Evolutionary conservation across 139 green algal genomes (phyloP).

Genomic region (Micromonas commoda): DNA sequence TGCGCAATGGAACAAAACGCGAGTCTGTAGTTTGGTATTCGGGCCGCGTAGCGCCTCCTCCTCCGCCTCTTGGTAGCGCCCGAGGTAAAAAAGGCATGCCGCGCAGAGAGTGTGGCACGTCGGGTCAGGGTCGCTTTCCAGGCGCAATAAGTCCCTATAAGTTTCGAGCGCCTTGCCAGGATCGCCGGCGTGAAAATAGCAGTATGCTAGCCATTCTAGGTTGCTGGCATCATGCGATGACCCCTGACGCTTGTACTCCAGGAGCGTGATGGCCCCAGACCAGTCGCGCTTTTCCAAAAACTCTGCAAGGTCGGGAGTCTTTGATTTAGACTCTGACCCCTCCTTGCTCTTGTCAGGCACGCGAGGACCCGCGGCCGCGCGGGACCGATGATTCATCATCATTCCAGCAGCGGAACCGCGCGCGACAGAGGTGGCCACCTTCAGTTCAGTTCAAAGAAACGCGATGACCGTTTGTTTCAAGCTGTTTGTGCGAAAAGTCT

Average conservation of each 20-base stretch:
- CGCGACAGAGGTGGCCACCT: no score
- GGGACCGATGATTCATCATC: no score
- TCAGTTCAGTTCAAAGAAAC: no score
- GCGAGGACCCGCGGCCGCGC: no score
- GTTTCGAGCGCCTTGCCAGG: conserved; percentile 65
- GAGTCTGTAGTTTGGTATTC: conserved; percentile 50
- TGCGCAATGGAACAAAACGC: conserved; percentile 67
- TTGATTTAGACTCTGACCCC: not conserved
- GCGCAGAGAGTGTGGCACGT: conserved; percentile 56
- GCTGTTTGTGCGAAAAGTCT: no score
- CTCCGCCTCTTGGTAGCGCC: conserved; percentile 57
- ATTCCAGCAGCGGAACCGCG: no score
- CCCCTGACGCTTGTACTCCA: conserved; percentile 53
- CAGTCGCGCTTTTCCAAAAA: conserved; percentile 62
- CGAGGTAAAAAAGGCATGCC: conserved; percentile 70
- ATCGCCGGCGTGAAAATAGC: conserved; percentile 67
- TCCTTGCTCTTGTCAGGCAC: conserved; percentile 33
- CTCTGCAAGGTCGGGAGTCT: conserved; percentile 52
- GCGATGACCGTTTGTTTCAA: no score
- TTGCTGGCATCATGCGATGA: conserved; percentile 46
- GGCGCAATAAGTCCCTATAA: conserved; percentile 58
- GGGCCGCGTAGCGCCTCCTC: conserved; percentile 51
- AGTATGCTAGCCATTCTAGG: conserved; percentile 68
- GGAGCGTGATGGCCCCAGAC: conserved; percentile 55
- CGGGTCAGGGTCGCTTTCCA: conserved; percentile 53